Evolutionary conservation across 106 monocot species (phyloP).

Genomic region (Triglochin maritima): DNA sequence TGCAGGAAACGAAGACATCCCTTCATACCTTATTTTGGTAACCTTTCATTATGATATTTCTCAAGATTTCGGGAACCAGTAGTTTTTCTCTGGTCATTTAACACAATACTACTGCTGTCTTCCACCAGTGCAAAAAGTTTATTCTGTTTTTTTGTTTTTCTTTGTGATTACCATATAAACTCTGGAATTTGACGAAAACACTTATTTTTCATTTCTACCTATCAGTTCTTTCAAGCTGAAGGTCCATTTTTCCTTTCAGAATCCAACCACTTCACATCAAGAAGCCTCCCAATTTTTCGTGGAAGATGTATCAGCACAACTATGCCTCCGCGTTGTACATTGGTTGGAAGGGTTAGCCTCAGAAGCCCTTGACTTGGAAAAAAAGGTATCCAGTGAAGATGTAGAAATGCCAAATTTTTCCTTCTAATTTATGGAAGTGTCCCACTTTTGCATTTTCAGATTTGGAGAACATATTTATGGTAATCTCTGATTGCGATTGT

Average conservation of each 20-base stretch:
- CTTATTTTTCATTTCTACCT: no score
- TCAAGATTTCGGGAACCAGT: no score
- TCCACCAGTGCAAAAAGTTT: no score
- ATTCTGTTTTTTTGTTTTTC: no score
- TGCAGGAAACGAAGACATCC: conserved; percentile 81
- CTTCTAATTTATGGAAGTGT: background rate
- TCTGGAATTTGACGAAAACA: no score
- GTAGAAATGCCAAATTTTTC: background rate
- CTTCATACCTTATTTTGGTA: conserved; percentile 62
- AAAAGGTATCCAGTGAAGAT: conserved; percentile 40
- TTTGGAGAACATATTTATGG: no score
- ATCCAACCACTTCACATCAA: conserved; percentile 88
- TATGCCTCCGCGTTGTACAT: conserved; percentile 72
- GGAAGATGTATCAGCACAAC: conserved; percentile 62
- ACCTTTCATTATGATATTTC: background rate
- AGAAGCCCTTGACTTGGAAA: conserved; percentile 75
- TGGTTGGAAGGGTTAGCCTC: conserved; percentile 96
- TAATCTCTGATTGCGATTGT: no score
- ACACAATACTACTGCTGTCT: no score
- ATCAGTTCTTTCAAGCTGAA: no score
- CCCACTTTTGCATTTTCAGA: no score
- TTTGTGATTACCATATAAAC: no score
- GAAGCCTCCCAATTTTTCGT: conserved; percentile 79
- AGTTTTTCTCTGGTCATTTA: no score
- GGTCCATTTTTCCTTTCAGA: conserved; percentile 19